phyloP scores from a whole-genome alignment of 1,284 basidiomycete genomes.

The Ustilago bromivora region DNA sequence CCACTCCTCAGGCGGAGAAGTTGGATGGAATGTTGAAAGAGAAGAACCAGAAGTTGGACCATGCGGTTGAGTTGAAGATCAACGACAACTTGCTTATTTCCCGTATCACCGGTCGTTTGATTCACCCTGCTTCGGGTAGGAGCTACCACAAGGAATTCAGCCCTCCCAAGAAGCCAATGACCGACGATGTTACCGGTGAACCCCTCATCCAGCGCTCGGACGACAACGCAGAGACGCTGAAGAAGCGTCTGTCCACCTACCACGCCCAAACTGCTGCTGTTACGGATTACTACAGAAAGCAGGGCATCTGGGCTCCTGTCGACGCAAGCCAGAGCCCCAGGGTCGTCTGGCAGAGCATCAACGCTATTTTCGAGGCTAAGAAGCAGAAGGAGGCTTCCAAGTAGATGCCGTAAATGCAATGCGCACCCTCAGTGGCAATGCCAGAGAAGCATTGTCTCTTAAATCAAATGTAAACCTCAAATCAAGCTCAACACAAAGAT shows the following conservation, averaged over 20 bases:
- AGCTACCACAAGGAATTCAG: conserved; percentile 95
- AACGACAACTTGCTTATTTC: conserved; percentile 95
- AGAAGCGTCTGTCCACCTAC: conserved; percentile 87
- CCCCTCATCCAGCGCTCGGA: conserved; percentile 77
- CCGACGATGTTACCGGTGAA: conserved; percentile 94
- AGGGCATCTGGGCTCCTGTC: conserved; percentile 77
- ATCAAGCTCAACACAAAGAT: neutral
- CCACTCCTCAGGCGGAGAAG: conserved; percentile 96
- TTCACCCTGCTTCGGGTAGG: conserved; percentile 89
- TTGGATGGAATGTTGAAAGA: conserved; percentile 87
- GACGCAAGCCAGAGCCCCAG: conserved; percentile 93
- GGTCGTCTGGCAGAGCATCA: conserved; percentile 89
- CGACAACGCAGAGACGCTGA: conserved; percentile 80
- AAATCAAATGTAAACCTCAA: neutral
- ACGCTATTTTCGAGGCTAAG: conserved; percentile 68
- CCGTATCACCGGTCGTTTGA: conserved; percentile 93
- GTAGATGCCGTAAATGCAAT: conserved; percentile 5
- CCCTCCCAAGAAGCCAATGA: conserved; percentile 94
- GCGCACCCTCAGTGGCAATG: neutral
- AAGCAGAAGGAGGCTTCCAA: conserved; percentile 19
- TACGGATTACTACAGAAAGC: conserved; percentile 94
- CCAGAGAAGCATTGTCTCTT: neutral
- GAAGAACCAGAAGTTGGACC: conserved; percentile 85
- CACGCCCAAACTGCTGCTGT: conserved; percentile 94
- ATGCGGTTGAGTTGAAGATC: conserved; percentile 90